Evolutionary conservation across 257 asterid species (phyloP).

Genomic region (Jacaranda copaia): DNA sequence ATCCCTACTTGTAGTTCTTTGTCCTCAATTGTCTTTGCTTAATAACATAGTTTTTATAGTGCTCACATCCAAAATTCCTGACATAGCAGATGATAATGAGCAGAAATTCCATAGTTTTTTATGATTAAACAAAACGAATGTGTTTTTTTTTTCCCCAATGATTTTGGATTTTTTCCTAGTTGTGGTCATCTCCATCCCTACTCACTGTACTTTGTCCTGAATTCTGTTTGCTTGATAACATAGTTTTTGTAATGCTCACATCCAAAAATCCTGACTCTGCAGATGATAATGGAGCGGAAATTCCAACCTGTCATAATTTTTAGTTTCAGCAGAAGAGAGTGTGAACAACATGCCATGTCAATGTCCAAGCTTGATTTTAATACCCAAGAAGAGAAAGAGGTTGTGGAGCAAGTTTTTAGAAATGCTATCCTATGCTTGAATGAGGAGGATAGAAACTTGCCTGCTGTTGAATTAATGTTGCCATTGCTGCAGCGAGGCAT

Average conservation of each 20-base stretch:
- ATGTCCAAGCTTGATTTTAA: constrained; percentile 97
- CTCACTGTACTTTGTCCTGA: constrained; percentile 23
- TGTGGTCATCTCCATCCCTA: constrained; percentile 3
- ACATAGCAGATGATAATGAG: constrained; percentile 90
- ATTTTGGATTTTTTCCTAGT: neutral
- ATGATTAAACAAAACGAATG: too few species aligned
- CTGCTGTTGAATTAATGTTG: constrained; percentile 95
- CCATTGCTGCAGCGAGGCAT: constrained; percentile 97
- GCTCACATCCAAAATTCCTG: constrained; percentile 36
- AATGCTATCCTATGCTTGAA: constrained; percentile 83
- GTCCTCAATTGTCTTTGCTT: constrained; percentile 25
- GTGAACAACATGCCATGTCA: constrained; percentile 99
- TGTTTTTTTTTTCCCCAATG: too few species aligned
- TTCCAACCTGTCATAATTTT: constrained; percentile 97
- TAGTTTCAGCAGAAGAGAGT: constrained; percentile 98
- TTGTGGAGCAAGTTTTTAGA: constrained; percentile 85
- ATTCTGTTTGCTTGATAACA: constrained; percentile 9
- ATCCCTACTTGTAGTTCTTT: neutral
- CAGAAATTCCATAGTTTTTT: constrained; percentile 93
- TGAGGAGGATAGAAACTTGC: constrained; percentile 93
- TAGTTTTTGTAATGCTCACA: constrained; percentile 31
- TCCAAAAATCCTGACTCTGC: constrained; percentile 41
- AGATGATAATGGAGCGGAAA: constrained; percentile 98
- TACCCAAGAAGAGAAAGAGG: constrained; percentile 81
- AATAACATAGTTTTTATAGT: neutral